phyloP scores from a whole-genome alignment of 2,329 filamentous ascomycete species.

The Pseudopyricularia cyperi region DNA sequence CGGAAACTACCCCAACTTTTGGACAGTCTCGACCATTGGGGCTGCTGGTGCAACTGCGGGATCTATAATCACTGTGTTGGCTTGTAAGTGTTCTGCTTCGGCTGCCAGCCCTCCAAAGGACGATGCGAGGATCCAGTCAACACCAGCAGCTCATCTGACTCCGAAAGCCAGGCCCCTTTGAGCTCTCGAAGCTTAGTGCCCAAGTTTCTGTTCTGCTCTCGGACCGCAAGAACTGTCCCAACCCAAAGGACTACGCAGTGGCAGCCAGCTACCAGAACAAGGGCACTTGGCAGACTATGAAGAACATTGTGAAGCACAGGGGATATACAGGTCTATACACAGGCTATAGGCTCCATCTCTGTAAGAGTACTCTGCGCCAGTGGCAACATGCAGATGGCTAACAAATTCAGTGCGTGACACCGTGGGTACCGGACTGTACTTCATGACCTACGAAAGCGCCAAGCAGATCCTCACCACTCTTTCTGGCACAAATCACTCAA shows the following conservation, averaged over 20 bases:
- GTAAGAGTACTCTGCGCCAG: constrained; percentile 32
- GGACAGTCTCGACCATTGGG: constrained; percentile 65
- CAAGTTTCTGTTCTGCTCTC: constrained; percentile 73
- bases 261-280: constrained; percentile 64
- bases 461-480: constrained; percentile 72
- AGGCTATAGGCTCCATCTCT: constrained; percentile 64
- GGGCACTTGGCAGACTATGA: constrained; percentile 63
- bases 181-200: constrained; percentile 78
- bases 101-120: neutral
- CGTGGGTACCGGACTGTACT: constrained; percentile 73
- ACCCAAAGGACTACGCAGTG: constrained; percentile 41
- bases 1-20: constrained; percentile 58
- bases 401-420: constrained; percentile 57
- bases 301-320: constrained; percentile 63
- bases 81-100: constrained; percentile 38
- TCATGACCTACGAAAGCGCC: constrained; percentile 77
- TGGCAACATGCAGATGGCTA: neutral
- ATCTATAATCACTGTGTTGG: constrained; percentile 65
- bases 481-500: constrained; percentile 58
- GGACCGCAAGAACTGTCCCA: constrained; percentile 31
- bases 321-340: constrained; percentile 66
- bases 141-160: neutral
- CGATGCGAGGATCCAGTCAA: neutral
- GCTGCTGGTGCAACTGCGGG: constrained; percentile 68
- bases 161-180: constrained; percentile 52